Conservation (phyloP, 1,139 yeast species). For the Zhuliangozyma parablackwelliae region DNA sequence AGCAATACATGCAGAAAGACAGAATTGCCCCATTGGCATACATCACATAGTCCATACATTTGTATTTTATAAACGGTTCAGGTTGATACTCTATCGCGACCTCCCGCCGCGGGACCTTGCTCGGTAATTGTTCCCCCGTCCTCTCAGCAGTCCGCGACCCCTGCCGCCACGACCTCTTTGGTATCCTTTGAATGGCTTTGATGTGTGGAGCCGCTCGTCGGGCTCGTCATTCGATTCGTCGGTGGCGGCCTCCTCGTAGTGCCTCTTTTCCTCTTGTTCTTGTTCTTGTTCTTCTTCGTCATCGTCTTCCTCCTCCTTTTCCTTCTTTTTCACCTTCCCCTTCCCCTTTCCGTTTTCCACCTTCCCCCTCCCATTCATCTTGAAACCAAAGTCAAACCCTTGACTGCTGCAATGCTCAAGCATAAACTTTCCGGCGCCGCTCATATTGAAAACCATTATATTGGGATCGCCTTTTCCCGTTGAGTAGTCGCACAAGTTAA, state of each 20-base stretch:
- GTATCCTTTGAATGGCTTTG: background rate
- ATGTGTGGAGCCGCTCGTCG: too few relatives aligned
- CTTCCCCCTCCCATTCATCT: constrained; percentile 4
- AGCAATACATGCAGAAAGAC: background rate
- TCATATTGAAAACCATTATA: constrained; percentile 24
- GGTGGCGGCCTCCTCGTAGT: too few relatives aligned
- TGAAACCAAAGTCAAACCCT: constrained; percentile 32
- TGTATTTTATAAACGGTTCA: too few relatives aligned
- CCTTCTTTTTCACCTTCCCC: constrained; percentile 3
- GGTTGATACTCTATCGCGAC: too few relatives aligned
- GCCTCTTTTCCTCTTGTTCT: too few relatives aligned
- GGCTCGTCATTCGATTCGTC: too few relatives aligned
- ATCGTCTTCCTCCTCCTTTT: constrained; percentile 8
- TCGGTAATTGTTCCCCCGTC: background rate
- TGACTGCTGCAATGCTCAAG: constrained; percentile 28
- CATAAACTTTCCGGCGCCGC: constrained; percentile 20
- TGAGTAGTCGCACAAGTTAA: constrained; percentile 57
- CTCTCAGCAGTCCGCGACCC: background rate
- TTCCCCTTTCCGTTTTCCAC: background rate
- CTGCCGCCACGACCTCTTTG: constrained; percentile 2
- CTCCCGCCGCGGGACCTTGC: constrained; percentile 5
- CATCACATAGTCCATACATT: too few relatives aligned
- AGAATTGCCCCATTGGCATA: too few relatives aligned
- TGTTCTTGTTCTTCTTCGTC: constrained; percentile 11
- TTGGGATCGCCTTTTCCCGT: constrained; percentile 17